Conservation (phyloP, 1,284 basidiomycete genomes). For the Rhodotorula sp. region DNA sequence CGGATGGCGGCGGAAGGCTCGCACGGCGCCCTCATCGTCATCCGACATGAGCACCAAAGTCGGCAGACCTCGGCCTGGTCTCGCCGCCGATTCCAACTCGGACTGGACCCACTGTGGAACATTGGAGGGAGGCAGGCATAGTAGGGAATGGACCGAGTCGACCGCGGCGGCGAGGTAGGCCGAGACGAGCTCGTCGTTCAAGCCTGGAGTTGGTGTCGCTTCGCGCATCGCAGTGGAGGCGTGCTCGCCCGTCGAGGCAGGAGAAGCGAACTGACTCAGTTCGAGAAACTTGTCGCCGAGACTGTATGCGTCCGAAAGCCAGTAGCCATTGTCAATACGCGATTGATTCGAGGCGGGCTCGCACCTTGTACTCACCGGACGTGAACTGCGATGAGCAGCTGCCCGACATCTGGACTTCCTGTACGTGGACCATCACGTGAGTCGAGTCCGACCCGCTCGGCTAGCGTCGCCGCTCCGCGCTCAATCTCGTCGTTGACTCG, state of each 20-base stretch:
- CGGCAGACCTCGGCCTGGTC: background rate
- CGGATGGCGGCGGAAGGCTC: conserved; percentile 19
- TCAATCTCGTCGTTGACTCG: conserved; percentile 13
- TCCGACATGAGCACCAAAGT: conserved; percentile 39
- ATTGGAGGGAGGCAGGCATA: conserved; percentile 1
- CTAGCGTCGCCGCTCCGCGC: background rate
- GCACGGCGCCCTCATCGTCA: conserved; percentile 24
- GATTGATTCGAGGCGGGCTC: too few relatives aligned
- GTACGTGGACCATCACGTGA: background rate
- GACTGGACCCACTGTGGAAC: background rate
- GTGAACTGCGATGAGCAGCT: conserved; percentile 35
- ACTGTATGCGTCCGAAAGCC: conserved; percentile 4
- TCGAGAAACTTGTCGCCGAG: conserved; percentile 43
- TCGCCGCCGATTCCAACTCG: background rate
- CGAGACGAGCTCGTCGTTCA: conserved; percentile 10
- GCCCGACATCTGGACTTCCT: background rate
- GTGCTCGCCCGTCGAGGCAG: background rate
- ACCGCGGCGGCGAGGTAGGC: conserved; percentile 29
- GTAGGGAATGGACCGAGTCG: conserved; percentile 25
- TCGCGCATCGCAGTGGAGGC: background rate
- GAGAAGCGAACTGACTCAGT: conserved; percentile 24
- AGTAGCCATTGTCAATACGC: background rate
- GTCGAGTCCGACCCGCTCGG: too few relatives aligned
- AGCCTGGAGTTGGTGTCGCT: conserved; percentile 9
- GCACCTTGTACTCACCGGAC: conserved; percentile 26